A percentile compares a stretch with the other conserved stretches of the same genome.
These are phyloP conservation scores for Parachaetomium inaequale DNA, from an alignment of 495 filamentous ascomycete species.

Conservation along the genomic window DNA sequence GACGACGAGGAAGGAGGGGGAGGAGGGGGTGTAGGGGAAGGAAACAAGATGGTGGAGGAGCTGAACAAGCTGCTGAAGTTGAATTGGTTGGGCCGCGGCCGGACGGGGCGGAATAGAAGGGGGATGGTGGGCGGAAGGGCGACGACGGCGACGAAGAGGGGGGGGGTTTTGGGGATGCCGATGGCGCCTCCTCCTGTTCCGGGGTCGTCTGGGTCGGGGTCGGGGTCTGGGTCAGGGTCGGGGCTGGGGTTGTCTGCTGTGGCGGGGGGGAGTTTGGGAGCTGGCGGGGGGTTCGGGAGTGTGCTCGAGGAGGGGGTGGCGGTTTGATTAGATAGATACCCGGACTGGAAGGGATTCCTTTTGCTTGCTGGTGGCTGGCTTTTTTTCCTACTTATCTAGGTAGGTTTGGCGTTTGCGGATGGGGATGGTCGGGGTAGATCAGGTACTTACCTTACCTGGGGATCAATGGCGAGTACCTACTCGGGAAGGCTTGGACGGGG, in stretches of 20 bases:
- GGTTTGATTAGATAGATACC: background rate
- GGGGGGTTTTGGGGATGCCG: constrained; percentile 21
- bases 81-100: constrained; percentile 90
- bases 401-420: background rate
- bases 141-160: constrained; percentile 38
- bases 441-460: too few species aligned
- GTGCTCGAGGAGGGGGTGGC: background rate
- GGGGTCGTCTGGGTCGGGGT: background rate
- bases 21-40: too few species aligned
- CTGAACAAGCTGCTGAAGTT: constrained; percentile 82
- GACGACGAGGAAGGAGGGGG: too few species aligned
- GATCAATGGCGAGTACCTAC: background rate
- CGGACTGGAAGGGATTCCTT: background rate
- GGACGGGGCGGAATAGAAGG: constrained; percentile 82
- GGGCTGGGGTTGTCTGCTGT: background rate
- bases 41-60: constrained; percentile 75
- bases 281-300: background rate
- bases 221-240: background rate
- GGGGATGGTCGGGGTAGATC: background rate
- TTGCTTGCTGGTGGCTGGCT: background rate
- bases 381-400: background rate
- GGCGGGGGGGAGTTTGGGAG: background rate
- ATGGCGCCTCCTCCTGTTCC: background rate
- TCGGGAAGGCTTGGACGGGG: background rate
- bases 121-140: constrained; percentile 68